Percentiles rank a stretch among this genome's conserved stretches.
Evolutionary conservation across 495 filamentous ascomycete genomes (phyloP).

Genomic region (Penicillium paradoxum): DNA sequence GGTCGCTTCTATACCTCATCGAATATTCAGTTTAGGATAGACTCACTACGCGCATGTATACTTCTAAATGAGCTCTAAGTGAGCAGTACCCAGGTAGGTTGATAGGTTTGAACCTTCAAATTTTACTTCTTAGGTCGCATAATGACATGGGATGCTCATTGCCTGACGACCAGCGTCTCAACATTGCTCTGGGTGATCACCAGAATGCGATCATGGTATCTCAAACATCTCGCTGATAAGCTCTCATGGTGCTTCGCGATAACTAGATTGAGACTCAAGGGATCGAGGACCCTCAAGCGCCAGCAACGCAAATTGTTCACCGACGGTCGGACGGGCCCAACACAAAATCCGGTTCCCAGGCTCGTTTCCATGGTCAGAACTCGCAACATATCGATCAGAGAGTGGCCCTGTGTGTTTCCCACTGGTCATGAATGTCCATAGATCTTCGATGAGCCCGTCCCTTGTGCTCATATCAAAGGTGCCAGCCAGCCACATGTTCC

Average conservation of each 20-base stretch:
- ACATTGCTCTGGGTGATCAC: constrained; percentile 8
- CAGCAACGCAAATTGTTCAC: constrained; percentile 51
- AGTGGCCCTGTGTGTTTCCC: constrained; percentile 47
- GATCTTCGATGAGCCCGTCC: constrained; percentile 36
- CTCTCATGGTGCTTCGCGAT: neutral
- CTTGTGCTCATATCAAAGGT: constrained; percentile 29
- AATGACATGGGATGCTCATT: neutral
- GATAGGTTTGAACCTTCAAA: too few relatives aligned
- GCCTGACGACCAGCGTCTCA: neutral
- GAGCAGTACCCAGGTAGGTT: too few relatives aligned
- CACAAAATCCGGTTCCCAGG: constrained; percentile 37
- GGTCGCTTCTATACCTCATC: too few relatives aligned
- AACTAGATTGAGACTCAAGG: constrained; percentile 19
- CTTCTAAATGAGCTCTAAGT: too few relatives aligned
- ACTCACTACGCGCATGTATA: too few relatives aligned
- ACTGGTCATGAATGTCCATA: constrained; percentile 46
- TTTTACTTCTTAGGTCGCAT: neutral
- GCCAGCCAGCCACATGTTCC: constrained; percentile 45
- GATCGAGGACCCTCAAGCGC: constrained; percentile 35
- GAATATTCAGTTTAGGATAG: too few relatives aligned
- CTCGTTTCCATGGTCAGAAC: constrained; percentile 32
- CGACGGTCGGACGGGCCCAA: constrained; percentile 52
- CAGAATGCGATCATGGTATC: too few relatives aligned
- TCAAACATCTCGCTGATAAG: neutral
- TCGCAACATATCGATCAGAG: constrained; percentile 41